phyloP scores from a whole-genome alignment of 2,329 filamentous ascomycete genomes.

The Scedosporium dehoogii region DNA sequence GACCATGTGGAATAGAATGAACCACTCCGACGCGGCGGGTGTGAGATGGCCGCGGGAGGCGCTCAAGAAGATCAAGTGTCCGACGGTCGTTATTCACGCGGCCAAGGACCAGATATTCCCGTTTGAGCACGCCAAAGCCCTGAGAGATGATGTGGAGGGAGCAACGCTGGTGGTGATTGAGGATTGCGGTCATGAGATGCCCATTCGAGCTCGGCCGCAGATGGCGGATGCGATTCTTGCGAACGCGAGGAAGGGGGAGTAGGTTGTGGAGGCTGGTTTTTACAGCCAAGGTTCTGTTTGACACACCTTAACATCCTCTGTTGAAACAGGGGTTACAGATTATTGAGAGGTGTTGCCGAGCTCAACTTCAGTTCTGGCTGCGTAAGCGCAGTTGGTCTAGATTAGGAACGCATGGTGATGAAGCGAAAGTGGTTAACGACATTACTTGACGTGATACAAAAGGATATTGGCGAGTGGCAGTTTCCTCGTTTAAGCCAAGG shows the following conservation, averaged over 20 bases:
- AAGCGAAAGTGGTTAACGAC: too few species aligned
- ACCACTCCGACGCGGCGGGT: constrained; percentile 17
- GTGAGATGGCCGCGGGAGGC: constrained; percentile 15
- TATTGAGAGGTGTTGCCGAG: too few species aligned
- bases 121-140: constrained; percentile 15
- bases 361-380: too few species aligned
- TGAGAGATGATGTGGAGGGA: constrained; percentile 14
- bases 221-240: neutral
- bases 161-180: constrained; percentile 14
- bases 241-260: neutral
- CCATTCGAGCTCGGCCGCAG: neutral
- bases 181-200: neutral
- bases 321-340: too few species aligned
- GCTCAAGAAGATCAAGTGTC: constrained; percentile 15
- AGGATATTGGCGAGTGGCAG: too few species aligned
- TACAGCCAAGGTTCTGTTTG: too few species aligned
- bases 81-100: constrained; percentile 18
- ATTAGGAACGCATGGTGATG: too few species aligned
- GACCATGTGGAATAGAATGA: constrained; percentile 17
- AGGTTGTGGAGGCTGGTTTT: too few species aligned
- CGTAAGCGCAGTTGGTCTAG: too few species aligned
- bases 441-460: too few species aligned
- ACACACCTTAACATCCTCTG: too few species aligned
- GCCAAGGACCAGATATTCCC: constrained; percentile 20
- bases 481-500: too few species aligned